Base-by-base conservation (phyloP, 371 early-diverging fungal genomes). In the Mucor saturninus region DNA sequence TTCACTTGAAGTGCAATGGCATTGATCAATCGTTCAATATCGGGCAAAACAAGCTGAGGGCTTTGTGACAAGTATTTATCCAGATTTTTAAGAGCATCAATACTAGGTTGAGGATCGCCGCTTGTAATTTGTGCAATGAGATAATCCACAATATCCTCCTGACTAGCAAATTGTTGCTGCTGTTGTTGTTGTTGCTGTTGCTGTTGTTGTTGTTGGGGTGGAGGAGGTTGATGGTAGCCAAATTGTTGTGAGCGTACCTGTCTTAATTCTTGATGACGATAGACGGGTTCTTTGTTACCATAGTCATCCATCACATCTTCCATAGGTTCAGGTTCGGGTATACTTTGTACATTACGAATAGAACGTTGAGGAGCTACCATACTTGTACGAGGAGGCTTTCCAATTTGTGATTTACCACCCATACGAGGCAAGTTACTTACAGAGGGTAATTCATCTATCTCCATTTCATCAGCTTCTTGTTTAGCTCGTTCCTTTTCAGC, bases 81-180 rank as follows among this genome's bases (percentile, higher is more conserved):
- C 14, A 97, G 67, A 46, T 91, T 86, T 68, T 94, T 93, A 11
- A 97, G 69, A 1, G 93, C 96, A 42, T 91, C 89, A 53, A 92
- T 87, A 30, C 91, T 86, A 38, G 88, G 83, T 35, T 80, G 72
- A 1, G 89, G 73, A 54, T 94, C 94, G 4, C 82, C 81, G 64
- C 88, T 83, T 43, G 88, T 91, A 40, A 96, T 87, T 56, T 93
- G 92, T 1, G 89, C 74, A 14, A 94, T 81, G 8, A 93, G 61
- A 39, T 87, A 83, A 56, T 91, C 92, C 61, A 95, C 83, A 54
- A 79, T 60, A 30, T 79, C 77, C 28, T 75, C 77, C 29, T 71
- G 60, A 9, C 69, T 72, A 42, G 56, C 58, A 50, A 61, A 58
- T 8, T 29, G 3, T 46, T 67, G 74, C 38, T 64, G 64, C 10